These are phyloP conservation scores for Tetrahymena thermophila DNA, from an alignment of 73 alveolate genomes.

Conservation along the genomic window DNA sequence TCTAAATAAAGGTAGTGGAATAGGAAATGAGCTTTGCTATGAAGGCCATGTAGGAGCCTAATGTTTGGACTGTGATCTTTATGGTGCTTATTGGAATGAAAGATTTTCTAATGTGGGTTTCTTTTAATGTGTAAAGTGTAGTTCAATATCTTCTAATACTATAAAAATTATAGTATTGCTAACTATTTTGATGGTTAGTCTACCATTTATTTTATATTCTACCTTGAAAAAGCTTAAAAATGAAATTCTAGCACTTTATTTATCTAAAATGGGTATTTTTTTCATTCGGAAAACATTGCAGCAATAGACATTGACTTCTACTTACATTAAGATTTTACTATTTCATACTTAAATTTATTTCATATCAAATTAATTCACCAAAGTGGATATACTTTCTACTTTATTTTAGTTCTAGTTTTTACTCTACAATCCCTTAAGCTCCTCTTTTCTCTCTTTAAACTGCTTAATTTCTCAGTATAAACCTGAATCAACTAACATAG, in stretches of 20 bases:
- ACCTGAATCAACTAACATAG: neutral
- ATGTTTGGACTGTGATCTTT: neutral
- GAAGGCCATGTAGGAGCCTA: neutral
- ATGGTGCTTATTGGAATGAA: neutral
- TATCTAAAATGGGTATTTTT: neutral
- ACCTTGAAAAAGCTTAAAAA: neutral
- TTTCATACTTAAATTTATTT: neutral
- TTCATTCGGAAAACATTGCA: neutral
- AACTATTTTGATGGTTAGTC: neutral
- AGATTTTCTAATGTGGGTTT: neutral
- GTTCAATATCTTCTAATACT: neutral
- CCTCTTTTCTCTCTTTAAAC: neutral
- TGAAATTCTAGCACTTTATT: neutral
- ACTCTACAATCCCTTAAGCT: neutral
- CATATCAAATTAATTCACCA: neutral
- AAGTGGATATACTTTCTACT: neutral
- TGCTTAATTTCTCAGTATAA: neutral
- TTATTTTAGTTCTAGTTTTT: too few relatives aligned
- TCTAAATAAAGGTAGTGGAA: neutral
- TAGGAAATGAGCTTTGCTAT: neutral
- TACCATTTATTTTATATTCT: neutral
- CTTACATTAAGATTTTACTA: neutral
- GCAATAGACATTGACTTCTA: neutral
- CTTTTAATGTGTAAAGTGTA: neutral
- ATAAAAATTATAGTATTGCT: neutral